Evolutionary conservation across 169 alveolate species (phyloP), one percentile per base, ranked within the genome.

Genomic region (Plasmodium malariae): DNA sequence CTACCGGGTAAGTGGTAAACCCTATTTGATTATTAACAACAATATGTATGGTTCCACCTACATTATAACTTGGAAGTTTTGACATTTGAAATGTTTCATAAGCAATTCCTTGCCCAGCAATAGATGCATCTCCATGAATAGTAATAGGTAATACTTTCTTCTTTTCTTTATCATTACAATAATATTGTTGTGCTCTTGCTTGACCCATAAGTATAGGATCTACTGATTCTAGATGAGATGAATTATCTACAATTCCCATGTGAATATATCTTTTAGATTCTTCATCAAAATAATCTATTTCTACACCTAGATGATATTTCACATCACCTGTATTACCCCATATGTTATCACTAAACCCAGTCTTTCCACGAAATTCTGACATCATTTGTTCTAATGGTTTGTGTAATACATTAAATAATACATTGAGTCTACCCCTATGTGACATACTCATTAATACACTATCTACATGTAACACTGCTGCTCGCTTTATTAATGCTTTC

Each of bases 111-210:
- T 98, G 97, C 5, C 99, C 99, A 30, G 99, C 95, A 45, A 98
- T 87, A 12, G 99, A 97, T 2, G 99, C 99, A 88, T 98, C 99
- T 34, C 99, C 99, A 92, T 98, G 99, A 11, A 98, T 91, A 0
- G 96, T 87, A 3, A 98, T 92, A 12, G 98, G 98, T 32, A 96
- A 87, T 43, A 96, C 97, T 54, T 94, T 93, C 49, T 86, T 32
- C 40, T 70, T 43, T 9, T 88, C 91, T 63, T 69, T 60, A 76
- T 95, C 98, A 30, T 88, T 76, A 48, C 94, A 88, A 32, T 78
- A 93, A 85, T 96, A 95, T 93, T 96, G 97, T 57, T 95, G 95
- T 34, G 98, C 99, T 68, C 99, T 93, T 12, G 97, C 96, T 91
- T 94, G 93, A 21, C 99, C 99, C 68, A 93, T 88, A 17, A 96